phyloP scores from a whole-genome alignment of 305 asterid genomes.

The Solanum hybrid region DNA sequence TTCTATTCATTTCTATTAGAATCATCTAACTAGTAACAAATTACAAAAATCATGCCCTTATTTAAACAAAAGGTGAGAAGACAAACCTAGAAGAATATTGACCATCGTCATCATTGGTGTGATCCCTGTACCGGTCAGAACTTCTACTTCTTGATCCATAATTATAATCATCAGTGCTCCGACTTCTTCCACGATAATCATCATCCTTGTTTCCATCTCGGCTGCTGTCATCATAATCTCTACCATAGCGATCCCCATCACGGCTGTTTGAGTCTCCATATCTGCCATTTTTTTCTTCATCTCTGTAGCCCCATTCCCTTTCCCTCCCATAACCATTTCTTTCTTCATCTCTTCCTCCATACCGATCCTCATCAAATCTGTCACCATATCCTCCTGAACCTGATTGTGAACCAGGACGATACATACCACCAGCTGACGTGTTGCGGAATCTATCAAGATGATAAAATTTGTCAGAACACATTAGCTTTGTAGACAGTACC shows the following conservation, averaged over 20 bases:
- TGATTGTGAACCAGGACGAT: conserved; percentile 57
- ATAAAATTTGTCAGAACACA: background rate
- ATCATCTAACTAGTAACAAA: background rate
- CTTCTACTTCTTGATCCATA: conserved; percentile 20
- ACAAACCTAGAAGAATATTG: conserved; percentile 81
- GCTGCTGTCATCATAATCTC: conserved; percentile 72
- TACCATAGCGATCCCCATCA: conserved; percentile 63
- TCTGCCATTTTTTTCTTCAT: conserved; percentile 34
- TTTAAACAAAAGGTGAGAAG: background rate
- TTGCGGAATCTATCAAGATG: conserved; percentile 51
- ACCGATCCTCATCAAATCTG: conserved; percentile 28
- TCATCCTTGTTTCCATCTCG: conserved; percentile 39
- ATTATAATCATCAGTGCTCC: conserved; percentile 5
- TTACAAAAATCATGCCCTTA: background rate
- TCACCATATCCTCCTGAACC: conserved; percentile 60
- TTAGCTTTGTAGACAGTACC: background rate
- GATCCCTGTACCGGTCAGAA: conserved; percentile 21
- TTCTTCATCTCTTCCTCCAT: conserved; percentile 30
- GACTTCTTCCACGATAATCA: conserved; percentile 18
- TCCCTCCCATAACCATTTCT: conserved; percentile 38
- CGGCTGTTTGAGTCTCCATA: conserved; percentile 42
- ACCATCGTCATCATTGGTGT: conserved; percentile 61
- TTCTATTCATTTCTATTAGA: background rate
- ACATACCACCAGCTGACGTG: conserved; percentile 53
- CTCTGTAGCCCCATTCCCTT: conserved; percentile 29